Evolutionary conservation across 768 basidiomycete genomes (phyloP).

Genomic region (Trichaptum fuscoviolaceum): DNA sequence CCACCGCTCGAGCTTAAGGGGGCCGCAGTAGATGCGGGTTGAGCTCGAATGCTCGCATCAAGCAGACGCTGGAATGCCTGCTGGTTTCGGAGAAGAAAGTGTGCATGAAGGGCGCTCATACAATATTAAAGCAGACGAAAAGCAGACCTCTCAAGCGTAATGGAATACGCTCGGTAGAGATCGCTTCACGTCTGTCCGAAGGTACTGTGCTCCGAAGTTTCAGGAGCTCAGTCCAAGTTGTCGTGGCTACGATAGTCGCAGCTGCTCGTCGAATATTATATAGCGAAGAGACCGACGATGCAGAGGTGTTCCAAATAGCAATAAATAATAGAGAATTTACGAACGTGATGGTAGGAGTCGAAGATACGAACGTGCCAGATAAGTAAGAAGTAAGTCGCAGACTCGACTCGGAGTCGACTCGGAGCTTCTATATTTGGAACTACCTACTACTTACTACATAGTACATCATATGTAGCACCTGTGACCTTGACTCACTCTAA

Average conservation of each 20-base stretch:
- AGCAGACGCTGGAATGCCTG: conserved; percentile 75
- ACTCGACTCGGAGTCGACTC: too few species aligned
- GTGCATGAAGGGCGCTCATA: conserved; percentile 80
- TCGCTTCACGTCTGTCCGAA: neutral
- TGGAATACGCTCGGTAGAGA: neutral
- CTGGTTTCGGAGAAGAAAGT: conserved; percentile 64
- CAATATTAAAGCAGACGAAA: conserved; percentile 22
- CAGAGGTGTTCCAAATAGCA: neutral
- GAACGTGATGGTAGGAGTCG: neutral
- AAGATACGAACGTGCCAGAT: neutral
- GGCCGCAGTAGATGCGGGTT: conserved; percentile 24
- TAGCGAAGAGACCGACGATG: neutral
- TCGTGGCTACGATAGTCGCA: neutral
- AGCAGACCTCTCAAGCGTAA: neutral
- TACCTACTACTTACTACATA: too few species aligned
- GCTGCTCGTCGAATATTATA: neutral
- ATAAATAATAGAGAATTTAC: neutral
- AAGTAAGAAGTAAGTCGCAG: neutral
- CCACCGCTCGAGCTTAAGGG: conserved; percentile 24
- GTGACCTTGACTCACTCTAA: too few species aligned
- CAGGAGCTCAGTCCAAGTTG: neutral
- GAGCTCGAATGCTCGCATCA: conserved; percentile 41
- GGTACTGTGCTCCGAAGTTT: neutral
- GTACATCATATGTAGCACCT: too few species aligned
- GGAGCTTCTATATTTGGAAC: neutral